A percentile compares a stretch with the other conserved stretches of the same genome.
Conservation (phyloP, 1,284 basidiomycete genomes). For the Cystobasidium pallidum region DNA sequence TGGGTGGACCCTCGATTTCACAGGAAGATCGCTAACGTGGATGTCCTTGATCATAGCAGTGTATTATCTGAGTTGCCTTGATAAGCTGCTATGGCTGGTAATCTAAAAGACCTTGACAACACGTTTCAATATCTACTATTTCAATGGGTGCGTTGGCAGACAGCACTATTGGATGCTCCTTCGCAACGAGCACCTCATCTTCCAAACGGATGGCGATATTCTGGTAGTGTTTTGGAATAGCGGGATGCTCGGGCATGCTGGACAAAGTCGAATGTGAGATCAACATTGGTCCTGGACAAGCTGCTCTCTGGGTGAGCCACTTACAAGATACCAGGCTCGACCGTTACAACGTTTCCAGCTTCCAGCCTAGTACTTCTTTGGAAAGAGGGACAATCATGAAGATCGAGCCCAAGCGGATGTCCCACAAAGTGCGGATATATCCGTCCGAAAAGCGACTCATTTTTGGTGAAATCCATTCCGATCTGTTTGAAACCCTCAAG, state of each 20-base stretch:
- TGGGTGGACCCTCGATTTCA: background rate
- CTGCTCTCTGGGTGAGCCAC: constrained; percentile 36
- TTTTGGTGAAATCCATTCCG: constrained; percentile 70
- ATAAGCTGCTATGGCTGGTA: background rate
- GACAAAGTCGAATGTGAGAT: constrained; percentile 44
- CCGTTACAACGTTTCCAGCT: constrained; percentile 83
- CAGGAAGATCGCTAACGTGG: too few relatives aligned
- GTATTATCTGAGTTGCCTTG: too few relatives aligned
- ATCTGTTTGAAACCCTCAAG: constrained; percentile 75
- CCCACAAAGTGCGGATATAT: constrained; percentile 86
- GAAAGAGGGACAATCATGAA: constrained; percentile 60
- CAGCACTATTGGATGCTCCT: constrained; percentile 69
- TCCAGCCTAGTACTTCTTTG: constrained; percentile 62
- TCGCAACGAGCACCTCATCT: constrained; percentile 82
- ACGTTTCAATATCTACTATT: constrained; percentile 82
- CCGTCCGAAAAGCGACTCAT: constrained; percentile 69
- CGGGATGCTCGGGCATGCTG: constrained; percentile 76
- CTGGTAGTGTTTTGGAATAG: constrained; percentile 83
- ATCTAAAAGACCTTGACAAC: constrained; percentile 75
- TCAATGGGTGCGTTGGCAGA: constrained; percentile 84
- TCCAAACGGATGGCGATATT: constrained; percentile 88
- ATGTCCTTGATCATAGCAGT: too few relatives aligned
- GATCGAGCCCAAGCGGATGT: constrained; percentile 67
- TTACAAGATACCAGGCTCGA: constrained; percentile 57
- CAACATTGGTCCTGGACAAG: constrained; percentile 23